Evolutionary conservation across 805 yeast genomes (phyloP), one percentile per base, ranked within the genome.

Genomic region (Metschnikowia drakensbergensis): DNA sequence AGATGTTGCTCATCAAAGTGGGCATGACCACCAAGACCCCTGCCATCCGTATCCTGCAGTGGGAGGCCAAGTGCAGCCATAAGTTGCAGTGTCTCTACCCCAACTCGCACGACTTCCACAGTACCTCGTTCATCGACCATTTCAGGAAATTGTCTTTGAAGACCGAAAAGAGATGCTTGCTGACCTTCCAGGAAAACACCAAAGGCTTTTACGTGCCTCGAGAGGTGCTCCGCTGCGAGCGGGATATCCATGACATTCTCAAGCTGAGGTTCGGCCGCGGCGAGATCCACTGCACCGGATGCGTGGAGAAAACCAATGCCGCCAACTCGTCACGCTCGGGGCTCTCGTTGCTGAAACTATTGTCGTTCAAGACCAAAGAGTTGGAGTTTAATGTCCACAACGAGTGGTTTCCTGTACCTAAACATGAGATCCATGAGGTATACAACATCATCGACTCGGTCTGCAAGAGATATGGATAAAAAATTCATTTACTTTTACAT

Each of bases 351-450:
- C 28, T 42, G 34, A 34, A 34, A 5, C 40, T 42, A 13, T 26
- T 30, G 23, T 28, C 39, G 17, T 39, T 26, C 37, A 44, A 44
- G 37, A 6, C 37, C 32, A 36, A 42, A 17, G 46, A 42, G 39
- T 35, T 11, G 6, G 53, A 44, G n/a, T 67, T 62, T 52, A 67
- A 67, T 32, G 59, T 73, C 9, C 85, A 80, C 57, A 67, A 67
- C 11, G 85, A 80, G 56, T 80, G 84, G 84, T 80, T 80, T 51
- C 59, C 78, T n/a, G 59, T 80, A 0, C 82, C 83, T 0, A 69
- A 77, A 49, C 58, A 53, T 27, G 32, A 26, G 32, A 31, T 55
- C 30, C 33, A 36, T 17, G 54, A 54, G 33, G 56, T 55, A n/a
- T 55, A 48, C 45, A 17, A 37, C 31, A 52, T 48, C 38, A 54